Evolutionary conservation across 495 filamentous ascomycete species (phyloP).

Genomic region (Tuber borchii): DNA sequence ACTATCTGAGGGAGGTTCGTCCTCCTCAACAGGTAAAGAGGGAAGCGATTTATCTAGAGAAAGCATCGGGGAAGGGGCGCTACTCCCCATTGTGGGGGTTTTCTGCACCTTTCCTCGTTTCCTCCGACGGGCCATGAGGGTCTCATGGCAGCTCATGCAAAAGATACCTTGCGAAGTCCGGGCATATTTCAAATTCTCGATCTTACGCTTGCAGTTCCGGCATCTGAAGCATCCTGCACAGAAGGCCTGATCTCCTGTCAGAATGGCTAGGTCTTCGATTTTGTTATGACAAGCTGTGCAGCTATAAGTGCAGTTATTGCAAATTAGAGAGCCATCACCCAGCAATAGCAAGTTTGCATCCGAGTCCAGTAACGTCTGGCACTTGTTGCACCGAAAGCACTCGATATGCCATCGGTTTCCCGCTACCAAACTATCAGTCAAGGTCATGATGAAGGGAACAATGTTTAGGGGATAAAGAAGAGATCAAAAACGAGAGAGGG

Average conservation of each 20-base stretch:
- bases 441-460: slow-evolving; percentile 10
- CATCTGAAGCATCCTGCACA: slow-evolving; percentile 96
- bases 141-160: slow-evolving; percentile 99
- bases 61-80: slow-evolving; percentile 58
- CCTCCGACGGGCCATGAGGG: slow-evolving; percentile 88
- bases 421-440: slow-evolving; percentile 50
- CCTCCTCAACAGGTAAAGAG: slow-evolving; percentile 71
- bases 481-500: not conserved
- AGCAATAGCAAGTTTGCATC: slow-evolving; percentile 96
- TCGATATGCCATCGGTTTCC: slow-evolving; percentile 99
- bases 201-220: slow-evolving; percentile 95
- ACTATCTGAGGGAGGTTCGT: slow-evolving; percentile 59
- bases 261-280: slow-evolving; percentile 95
- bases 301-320: slow-evolving; percentile 99
- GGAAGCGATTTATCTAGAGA: slow-evolving; percentile 84
- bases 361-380: slow-evolving; percentile 89
- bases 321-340: slow-evolving; percentile 95
- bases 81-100: slow-evolving; percentile 49
- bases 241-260: slow-evolving; percentile 98
- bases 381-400: slow-evolving; percentile 98
- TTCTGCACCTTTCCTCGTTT: slow-evolving; percentile 74
- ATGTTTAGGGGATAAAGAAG: not conserved
- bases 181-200: slow-evolving; percentile 97
- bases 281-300: slow-evolving; percentile 96
- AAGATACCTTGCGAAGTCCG: slow-evolving; percentile 97